Conservation (phyloP, 2,329 filamentous ascomycete genomes). For the Colletotrichum kahawae region DNA sequence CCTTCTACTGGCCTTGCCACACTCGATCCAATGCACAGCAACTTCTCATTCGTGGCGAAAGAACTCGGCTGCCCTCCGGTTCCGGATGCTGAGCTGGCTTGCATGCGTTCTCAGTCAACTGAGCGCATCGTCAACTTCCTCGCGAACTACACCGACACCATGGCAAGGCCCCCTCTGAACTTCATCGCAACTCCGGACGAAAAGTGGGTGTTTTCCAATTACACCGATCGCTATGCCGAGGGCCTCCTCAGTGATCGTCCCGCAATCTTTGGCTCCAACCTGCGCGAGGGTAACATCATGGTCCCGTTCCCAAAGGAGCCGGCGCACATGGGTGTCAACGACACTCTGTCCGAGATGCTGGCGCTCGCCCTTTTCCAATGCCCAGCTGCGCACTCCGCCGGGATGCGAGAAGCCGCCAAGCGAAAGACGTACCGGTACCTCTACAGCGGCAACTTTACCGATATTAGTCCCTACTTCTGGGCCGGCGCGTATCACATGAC, state of each 20-base stretch:
- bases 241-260: slow-evolving; percentile 39
- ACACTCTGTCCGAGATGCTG: background rate
- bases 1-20: slow-evolving; percentile 32
- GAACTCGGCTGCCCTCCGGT: slow-evolving; percentile 36
- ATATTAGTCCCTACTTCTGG: slow-evolving; percentile 27
- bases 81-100: slow-evolving; percentile 31
- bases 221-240: slow-evolving; percentile 32
- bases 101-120: slow-evolving; percentile 40
- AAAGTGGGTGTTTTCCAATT: slow-evolving; percentile 45
- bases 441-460: slow-evolving; percentile 32
- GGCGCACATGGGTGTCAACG: background rate
- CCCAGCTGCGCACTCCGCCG: background rate
- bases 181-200: slow-evolving; percentile 40
- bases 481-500: slow-evolving; percentile 31
- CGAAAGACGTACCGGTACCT: slow-evolving; percentile 26
- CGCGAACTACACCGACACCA: slow-evolving; percentile 32
- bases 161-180: slow-evolving; percentile 43
- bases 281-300: background rate
- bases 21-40: slow-evolving; percentile 31
- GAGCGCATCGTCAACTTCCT: slow-evolving; percentile 41
- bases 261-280: background rate
- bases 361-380: background rate
- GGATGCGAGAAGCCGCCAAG: background rate
- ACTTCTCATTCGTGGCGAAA: slow-evolving; percentile 45
- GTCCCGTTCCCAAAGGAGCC: background rate